phyloP scores from a whole-genome alignment of 106 monocot genomes.

The Cymbidium sinense region DNA sequence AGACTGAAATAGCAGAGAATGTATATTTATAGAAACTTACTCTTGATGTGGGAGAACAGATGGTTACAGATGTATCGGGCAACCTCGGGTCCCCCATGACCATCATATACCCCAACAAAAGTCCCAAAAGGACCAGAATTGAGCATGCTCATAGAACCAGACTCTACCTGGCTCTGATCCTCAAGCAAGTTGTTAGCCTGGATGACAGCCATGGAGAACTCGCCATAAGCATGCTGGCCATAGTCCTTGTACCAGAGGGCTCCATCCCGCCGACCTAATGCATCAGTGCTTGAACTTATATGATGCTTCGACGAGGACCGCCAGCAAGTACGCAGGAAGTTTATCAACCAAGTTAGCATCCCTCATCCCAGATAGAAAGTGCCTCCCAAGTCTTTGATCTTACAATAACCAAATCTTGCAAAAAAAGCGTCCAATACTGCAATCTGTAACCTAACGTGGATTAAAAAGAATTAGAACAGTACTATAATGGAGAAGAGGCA shows the following conservation, averaged over 20 bases:
- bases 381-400: background rate
- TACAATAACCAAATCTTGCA: background rate
- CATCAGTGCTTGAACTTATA: background rate
- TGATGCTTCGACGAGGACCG: background rate
- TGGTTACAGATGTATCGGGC: background rate
- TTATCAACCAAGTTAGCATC: slow-evolving; percentile 10
- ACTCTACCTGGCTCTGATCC: slow-evolving; percentile 18
- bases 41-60: background rate
- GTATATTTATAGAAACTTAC: slow-evolving; percentile 7
- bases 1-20: background rate
- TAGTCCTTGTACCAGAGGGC: slow-evolving; percentile 7
- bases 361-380: slow-evolving; percentile 4
- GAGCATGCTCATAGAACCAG: slow-evolving; percentile 12
- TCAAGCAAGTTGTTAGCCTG: slow-evolving; percentile 17
- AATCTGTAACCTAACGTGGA: background rate
- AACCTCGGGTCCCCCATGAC: background rate
- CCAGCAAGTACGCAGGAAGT: slow-evolving; percentile 14
- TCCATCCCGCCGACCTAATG: background rate
- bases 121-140: slow-evolving; percentile 10
- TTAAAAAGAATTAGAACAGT: background rate
- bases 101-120: slow-evolving; percentile 12
- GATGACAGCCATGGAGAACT: slow-evolving; percentile 22
- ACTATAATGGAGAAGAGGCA: background rate
- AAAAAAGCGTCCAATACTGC: background rate
- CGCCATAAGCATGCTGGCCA: slow-evolving; percentile 8